Evolutionary conservation across 2,329 filamentous ascomycete species (phyloP), one percentile per base, ranked within the genome.

Genomic region (Fusarium subglutinans): DNA sequence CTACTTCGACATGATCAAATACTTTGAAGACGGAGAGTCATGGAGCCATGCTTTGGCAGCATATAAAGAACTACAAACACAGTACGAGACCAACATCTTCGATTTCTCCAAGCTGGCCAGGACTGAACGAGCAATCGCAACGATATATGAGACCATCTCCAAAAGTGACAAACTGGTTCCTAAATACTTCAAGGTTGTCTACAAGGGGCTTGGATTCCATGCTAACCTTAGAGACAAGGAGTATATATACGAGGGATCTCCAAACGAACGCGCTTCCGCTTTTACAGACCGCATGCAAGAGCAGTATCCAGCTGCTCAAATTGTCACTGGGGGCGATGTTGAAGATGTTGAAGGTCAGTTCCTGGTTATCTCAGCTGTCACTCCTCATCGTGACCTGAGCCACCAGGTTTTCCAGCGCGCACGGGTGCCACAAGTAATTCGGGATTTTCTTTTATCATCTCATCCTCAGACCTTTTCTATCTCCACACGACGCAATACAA

Each of bases 201-300:
- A 96, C 85, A 94, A 92, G 79, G 96, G 96, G 10, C 90, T 98
- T 62, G 95, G 96, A 2, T 98, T 98, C 82, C 94, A 95, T 3
- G 79, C 90, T 4, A 92, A 88, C 55, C 82, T 98, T 28, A 90
- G 95, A 58, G 95, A 98, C 82, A 98, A 98, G 83, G 92, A 96
- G 67, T 98, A 94, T 81, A 92, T 98, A 63, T 97, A 97, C 77
- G 94, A 98, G 82, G 95, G 94, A 1, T 90, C 91, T 4, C 88
- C 92, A 2, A 90, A 87, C 12, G 96, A 98, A 82, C 90, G 93
- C 28, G 90, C 94, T 45, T 90, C 91, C 3, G 91, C 91, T 9
- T 98, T 98, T 77, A 94, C 94, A 4, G 95, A 98, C 80, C 92
- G 94, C 56, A 94, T 98, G 90, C 95, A 97, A 80, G 93, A 95